Percentiles rank a stretch among this genome's conserved stretches.
Conservation (phyloP, 495 filamentous ascomycete species). For the Margaritispora aquatica region DNA sequence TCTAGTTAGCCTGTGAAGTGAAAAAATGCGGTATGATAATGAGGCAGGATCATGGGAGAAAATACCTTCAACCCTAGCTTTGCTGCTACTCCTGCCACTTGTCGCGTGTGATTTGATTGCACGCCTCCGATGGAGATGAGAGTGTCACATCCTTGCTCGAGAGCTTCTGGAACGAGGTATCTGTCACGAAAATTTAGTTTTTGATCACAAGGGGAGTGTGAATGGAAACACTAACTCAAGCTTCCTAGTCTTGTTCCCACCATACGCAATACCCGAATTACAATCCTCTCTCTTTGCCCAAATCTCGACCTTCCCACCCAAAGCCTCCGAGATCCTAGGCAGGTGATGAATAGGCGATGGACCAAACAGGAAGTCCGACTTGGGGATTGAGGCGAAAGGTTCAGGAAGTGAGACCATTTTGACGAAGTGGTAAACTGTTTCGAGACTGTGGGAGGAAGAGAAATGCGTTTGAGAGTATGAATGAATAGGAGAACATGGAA, state of each 20-base stretch:
- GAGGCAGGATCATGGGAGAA: too few relatives aligned
- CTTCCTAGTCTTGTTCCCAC: conserved; percentile 63
- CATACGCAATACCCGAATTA: conserved; percentile 55
- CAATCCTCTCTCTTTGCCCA: conserved; percentile 60
- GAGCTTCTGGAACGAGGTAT: conserved; percentile 50
- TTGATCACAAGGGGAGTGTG: background rate
- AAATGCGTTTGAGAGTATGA: background rate
- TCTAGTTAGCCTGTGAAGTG: background rate
- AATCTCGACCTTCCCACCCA: conserved; percentile 46
- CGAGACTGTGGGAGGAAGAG: background rate
- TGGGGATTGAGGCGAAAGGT: conserved; percentile 53
- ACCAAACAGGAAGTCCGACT: conserved; percentile 45
- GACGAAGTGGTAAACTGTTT: background rate
- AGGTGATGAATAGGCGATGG: conserved; percentile 56
- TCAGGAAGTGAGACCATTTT: conserved; percentile 34
- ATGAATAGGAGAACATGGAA: background rate
- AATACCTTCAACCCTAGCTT: conserved; percentile 40
- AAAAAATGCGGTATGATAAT: background rate
- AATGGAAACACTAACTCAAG: conserved; percentile 43
- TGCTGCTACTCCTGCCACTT: conserved; percentile 52
- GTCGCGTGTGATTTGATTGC: conserved; percentile 60
- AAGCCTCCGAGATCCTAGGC: conserved; percentile 49
- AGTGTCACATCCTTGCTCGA: conserved; percentile 44
- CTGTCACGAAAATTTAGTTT: conserved; percentile 16
- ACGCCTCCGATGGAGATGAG: conserved; percentile 59